A percentile compares a stretch with the other conserved stretches of the same genome.
phyloP scores from a whole-genome alignment of 176 grass and related monocot species.

The Oryza coarctata region DNA sequence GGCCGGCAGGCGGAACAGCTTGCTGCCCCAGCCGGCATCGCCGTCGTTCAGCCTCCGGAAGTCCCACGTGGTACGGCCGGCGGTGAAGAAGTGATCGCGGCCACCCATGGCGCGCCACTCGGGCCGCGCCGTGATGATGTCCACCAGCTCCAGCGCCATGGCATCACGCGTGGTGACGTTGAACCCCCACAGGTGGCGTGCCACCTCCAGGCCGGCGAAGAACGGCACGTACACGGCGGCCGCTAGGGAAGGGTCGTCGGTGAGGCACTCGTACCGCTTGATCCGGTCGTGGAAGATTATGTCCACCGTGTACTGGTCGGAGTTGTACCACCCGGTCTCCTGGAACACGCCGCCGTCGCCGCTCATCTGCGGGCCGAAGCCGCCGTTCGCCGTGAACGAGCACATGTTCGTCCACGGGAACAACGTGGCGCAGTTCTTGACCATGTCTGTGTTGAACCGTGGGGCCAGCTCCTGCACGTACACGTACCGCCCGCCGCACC shows the following conservation, averaged over 20 bases:
- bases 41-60: conserved; percentile 51
- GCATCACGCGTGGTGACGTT: conserved; percentile 48
- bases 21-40: conserved; percentile 60
- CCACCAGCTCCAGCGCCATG: conserved; percentile 42
- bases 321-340: conserved; percentile 69
- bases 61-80: conserved; percentile 73
- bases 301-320: conserved; percentile 69
- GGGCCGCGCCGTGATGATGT: conserved; percentile 25
- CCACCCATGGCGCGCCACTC: conserved; percentile 57
- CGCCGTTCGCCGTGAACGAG: conserved; percentile 64
- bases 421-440: conserved; percentile 52
- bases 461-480: conserved; percentile 76
- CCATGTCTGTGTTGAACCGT: conserved; percentile 71
- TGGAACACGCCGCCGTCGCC: conserved; percentile 46
- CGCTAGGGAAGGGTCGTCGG: conserved; percentile 57
- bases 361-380: conserved; percentile 59
- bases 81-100: conserved; percentile 83
- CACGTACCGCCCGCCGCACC: conserved; percentile 74
- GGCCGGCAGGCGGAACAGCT: conserved; percentile 59
- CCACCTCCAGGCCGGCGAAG: conserved; percentile 77
- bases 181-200: conserved; percentile 61
- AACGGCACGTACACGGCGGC: conserved; percentile 77
- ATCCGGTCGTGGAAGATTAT: conserved; percentile 84
- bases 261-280: conserved; percentile 83
- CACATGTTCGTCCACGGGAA: conserved; percentile 71